phyloP scores from a whole-genome alignment of 169 alveolate species.

The Eimeria necatrix region DNA sequence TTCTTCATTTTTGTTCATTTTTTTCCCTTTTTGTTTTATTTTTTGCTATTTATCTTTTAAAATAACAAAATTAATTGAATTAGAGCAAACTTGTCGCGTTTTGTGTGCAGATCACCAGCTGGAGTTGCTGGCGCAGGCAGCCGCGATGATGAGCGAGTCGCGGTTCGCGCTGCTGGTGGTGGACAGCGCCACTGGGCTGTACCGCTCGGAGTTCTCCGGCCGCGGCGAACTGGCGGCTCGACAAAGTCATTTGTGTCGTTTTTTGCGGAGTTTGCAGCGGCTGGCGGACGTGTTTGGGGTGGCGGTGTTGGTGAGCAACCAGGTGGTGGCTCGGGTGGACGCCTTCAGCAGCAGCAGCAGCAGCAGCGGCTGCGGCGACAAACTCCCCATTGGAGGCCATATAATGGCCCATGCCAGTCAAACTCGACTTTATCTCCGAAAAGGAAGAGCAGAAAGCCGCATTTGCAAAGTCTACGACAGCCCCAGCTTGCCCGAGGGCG shows the following conservation, averaged over 20 bases:
- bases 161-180: slow-evolving; percentile 98
- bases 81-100: too few species aligned
- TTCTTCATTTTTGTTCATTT: too few species aligned
- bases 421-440: slow-evolving; percentile 96
- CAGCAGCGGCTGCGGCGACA: slow-evolving; percentile 68
- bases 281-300: slow-evolving; percentile 94
- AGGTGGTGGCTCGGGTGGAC: slow-evolving; percentile 87
- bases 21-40: too few species aligned
- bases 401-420: slow-evolving; percentile 99
- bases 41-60: slow-evolving; percentile 75
- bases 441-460: slow-evolving; percentile 97
- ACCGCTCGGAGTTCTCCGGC: slow-evolving; percentile 99
- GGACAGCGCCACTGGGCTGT: slow-evolving; percentile 97
- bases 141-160: slow-evolving; percentile 97
- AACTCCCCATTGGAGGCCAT: slow-evolving; percentile 98
- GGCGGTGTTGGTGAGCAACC: slow-evolving; percentile 92
- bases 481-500: slow-evolving; percentile 99
- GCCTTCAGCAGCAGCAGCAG: slow-evolving; percentile 84
- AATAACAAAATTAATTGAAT: background rate
- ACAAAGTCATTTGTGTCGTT: slow-evolving; percentile 97
- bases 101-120: slow-evolving; percentile 97
- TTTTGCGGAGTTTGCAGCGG: slow-evolving; percentile 96
- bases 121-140: slow-evolving; percentile 96
- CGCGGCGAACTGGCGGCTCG: slow-evolving; percentile 99
- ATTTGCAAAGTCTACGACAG: slow-evolving; percentile 98